Evolutionary conservation across 2,329 filamentous ascomycete species (phyloP).

Genomic region (Macrophomina tecta): DNA sequence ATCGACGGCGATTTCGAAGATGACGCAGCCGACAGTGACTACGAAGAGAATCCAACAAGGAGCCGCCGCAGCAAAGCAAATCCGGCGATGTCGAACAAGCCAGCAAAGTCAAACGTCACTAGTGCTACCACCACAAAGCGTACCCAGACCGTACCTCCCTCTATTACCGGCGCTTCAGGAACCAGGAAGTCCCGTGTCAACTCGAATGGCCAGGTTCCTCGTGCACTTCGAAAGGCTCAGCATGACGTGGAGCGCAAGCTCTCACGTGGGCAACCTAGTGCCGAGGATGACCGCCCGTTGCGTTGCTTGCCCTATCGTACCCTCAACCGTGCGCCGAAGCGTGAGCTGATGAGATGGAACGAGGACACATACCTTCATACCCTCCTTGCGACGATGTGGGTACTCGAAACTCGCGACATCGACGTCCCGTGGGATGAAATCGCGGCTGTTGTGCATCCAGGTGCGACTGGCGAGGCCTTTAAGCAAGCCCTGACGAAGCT

Average conservation of each 20-base stretch:
- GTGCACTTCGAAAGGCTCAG: constrained; percentile 6
- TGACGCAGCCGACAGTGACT: constrained; percentile 16
- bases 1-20: constrained; percentile 11
- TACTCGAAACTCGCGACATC: not conserved
- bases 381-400: constrained; percentile 2
- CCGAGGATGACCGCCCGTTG: not conserved
- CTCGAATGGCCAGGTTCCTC: not conserved
- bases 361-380: constrained; percentile 1
- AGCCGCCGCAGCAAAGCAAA: not conserved
- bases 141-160: not conserved
- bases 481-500: constrained; percentile 22
- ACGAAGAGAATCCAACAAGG: not conserved
- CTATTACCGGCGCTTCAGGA: not conserved
- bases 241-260: not conserved
- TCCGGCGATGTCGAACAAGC: not conserved
- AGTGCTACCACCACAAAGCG: not conserved
- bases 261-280: not conserved
- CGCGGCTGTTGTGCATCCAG: constrained; percentile 20
- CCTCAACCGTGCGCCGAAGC: constrained; percentile 6
- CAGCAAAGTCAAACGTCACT: not conserved
- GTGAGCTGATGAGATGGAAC: constrained; percentile 18
- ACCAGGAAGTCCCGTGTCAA: not conserved
- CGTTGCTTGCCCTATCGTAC: constrained; percentile 16
- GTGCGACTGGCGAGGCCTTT: constrained; percentile 22
- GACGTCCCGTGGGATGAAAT: constrained; percentile 15